Base-by-base conservation (phyloP, 257 asterid genomes). In the Thymus quinquecostatus region DNA sequence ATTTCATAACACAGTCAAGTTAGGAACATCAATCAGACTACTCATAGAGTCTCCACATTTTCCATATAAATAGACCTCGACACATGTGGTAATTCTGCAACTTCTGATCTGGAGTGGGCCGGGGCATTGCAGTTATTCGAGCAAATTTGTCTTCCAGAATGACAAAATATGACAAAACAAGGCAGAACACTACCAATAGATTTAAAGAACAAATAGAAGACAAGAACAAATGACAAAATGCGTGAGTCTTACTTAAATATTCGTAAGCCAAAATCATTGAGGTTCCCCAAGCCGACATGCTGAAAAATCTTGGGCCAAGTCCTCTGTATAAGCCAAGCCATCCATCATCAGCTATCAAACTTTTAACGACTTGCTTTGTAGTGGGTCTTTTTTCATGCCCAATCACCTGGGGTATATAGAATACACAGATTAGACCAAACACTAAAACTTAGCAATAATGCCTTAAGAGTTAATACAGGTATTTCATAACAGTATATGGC, bases 211-310 rank as follows among this genome's bases (percentile, higher is more conserved):
- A 60, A 60, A 59, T 34, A 70, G 40, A 28, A 44, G 60, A 30
- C 58, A 57, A 38, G 1, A 8, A 33, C 56, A 60, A 56, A 27
- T 54, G 34, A 54, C 33, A 2, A 54, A 57, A 66, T 51, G 8
- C 47, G 36, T 9, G 75, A 40, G 59, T 40, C 85, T 68, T 88
- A 95, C 99, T 95, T 64, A 95, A 82, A 83, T 95, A 95, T 81
- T 95, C 99, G 60, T 95, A 95, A 64, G 99, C 95, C 51, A 95
- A 82, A 76, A 95, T 95, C 99, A 95, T 95, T 27, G 99, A 88
- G 80, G 99, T 95, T 74, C 99, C 99, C 98, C 99, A 95, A 8
- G 99, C 97, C 38, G 99, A 95, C 95, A 92, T 92, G 83, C 99
- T 95, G 85, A 88, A 89, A 86, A 95, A 86, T 84, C 99, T 84